Conservation (phyloP, 1,139 yeast genomes). For the Kurtzmaniella quercitrusa region DNA sequence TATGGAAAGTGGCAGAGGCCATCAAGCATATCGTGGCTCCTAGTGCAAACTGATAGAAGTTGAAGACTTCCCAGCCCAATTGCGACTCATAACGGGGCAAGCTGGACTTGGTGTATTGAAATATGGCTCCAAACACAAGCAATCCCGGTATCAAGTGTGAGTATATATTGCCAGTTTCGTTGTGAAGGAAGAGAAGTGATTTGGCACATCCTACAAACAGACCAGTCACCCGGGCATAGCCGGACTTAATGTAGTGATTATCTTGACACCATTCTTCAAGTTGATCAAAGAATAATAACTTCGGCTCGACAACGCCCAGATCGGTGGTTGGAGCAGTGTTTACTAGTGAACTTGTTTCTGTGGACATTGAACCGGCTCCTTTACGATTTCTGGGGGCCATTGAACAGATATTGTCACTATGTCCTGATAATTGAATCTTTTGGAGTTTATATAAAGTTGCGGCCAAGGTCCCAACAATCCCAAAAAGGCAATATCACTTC, state of each 20-base stretch:
- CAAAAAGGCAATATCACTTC: neutral
- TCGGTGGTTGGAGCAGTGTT: neutral
- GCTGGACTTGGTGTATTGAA: constrained; percentile 20
- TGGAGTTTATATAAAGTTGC: neutral
- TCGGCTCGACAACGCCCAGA: neutral
- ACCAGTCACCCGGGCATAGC: constrained; percentile 70
- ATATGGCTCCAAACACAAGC: constrained; percentile 18
- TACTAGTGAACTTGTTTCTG: neutral
- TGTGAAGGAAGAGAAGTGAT: constrained; percentile 69
- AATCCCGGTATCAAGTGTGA: constrained; percentile 68
- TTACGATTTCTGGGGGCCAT: neutral
- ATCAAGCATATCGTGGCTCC: constrained; percentile 56
- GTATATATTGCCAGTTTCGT: constrained; percentile 80
- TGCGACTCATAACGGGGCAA: constrained; percentile 44
- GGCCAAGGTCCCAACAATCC: neutral
- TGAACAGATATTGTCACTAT: neutral
- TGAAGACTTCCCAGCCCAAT: constrained; percentile 41
- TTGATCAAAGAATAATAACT: constrained; percentile 27
- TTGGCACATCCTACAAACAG: constrained; percentile 48
- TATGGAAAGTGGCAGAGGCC: constrained; percentile 74
- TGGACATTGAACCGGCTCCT: neutral
- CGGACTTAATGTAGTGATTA: constrained; percentile 68
- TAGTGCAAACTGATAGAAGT: constrained; percentile 35
- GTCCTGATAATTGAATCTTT: too few species aligned
- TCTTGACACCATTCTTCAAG: constrained; percentile 85